phyloP scores from a whole-genome alignment of 495 filamentous ascomycete species.

The Talaromyces thailandensis region DNA sequence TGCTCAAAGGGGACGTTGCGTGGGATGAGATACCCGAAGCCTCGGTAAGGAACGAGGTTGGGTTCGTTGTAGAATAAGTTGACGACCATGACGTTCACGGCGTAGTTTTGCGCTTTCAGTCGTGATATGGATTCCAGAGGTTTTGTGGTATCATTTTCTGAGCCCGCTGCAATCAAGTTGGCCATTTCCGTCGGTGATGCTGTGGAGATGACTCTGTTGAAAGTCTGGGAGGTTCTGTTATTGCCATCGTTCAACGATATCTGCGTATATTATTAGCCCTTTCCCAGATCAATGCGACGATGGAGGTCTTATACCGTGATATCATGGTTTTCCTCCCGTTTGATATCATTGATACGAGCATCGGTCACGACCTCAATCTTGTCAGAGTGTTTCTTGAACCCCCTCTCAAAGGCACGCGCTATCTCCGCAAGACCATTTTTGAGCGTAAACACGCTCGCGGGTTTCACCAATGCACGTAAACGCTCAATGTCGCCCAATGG shows the following conservation, averaged over 20 bases:
- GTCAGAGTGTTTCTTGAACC: slow-evolving; percentile 26
- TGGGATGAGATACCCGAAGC: slow-evolving; percentile 89
- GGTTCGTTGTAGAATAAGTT: slow-evolving; percentile 75
- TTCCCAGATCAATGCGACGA: neutral
- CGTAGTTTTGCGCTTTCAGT: slow-evolving; percentile 43
- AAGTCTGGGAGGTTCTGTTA: slow-evolving; percentile 14
- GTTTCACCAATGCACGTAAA: slow-evolving; percentile 11
- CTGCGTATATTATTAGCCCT: neutral
- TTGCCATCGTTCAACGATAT: slow-evolving; percentile 19
- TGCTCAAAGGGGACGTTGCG: slow-evolving; percentile 54
- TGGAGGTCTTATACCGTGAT: slow-evolving; percentile 13
- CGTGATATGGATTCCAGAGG: slow-evolving; percentile 16
- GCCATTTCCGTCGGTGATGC: slow-evolving; percentile 38
- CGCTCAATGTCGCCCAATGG: slow-evolving; percentile 7
- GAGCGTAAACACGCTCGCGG: slow-evolving; percentile 51
- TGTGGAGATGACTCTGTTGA: slow-evolving; percentile 65
- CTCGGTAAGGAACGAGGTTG: slow-evolving; percentile 51
- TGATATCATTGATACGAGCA: slow-evolving; percentile 26
- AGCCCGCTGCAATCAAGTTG: slow-evolving; percentile 14
- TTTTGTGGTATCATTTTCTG: slow-evolving; percentile 5
- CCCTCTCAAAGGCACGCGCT: slow-evolving; percentile 30
- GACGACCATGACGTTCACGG: slow-evolving; percentile 80
- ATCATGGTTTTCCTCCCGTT: slow-evolving; percentile 7
- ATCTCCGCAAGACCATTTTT: slow-evolving; percentile 42
- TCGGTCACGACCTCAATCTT: slow-evolving; percentile 47